phyloP scores from a whole-genome alignment of 257 asterid species.

The Solanum ossicruentum region DNA sequence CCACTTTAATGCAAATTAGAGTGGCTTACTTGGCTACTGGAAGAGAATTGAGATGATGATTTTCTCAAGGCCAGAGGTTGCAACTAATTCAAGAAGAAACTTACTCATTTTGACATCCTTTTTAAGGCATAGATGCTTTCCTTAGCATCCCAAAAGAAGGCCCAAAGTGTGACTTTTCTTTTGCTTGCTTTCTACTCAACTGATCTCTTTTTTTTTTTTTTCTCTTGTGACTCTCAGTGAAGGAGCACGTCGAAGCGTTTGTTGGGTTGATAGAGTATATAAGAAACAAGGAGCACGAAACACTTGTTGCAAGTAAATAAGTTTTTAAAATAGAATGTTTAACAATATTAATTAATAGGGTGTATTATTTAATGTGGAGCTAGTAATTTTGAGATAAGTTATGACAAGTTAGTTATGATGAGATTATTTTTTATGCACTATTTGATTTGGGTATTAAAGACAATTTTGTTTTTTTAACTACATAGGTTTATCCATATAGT shows the following conservation, averaged over 20 bases:
- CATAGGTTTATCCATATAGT: background rate
- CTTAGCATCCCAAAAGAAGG: slow-evolving; percentile 28
- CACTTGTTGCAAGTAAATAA: background rate
- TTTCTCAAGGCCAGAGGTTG: background rate
- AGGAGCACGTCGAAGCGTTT: background rate
- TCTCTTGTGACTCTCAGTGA: background rate
- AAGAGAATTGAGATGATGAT: background rate
- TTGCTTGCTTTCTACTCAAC: slow-evolving; percentile 92
- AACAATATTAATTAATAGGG: background rate
- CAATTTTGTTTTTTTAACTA: background rate
- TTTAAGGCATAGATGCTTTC: slow-evolving; percentile 64
- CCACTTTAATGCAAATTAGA: background rate
- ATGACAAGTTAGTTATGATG: background rate
- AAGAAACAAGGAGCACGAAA: background rate
- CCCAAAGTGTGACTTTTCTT: slow-evolving; percentile 5
- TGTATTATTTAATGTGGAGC: background rate
- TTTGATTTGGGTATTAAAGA: background rate
- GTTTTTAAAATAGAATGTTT: background rate
- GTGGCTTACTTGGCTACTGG: background rate
- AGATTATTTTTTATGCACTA: background rate
- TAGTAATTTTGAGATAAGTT: too few relatives aligned
- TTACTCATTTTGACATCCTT: background rate
- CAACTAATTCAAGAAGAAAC: background rate
- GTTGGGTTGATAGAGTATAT: background rate
- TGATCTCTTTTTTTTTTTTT: background rate